Evolutionary conservation across 352 stramenopile species (phyloP).

Genomic region (Globisporangium recalcitrans): DNA sequence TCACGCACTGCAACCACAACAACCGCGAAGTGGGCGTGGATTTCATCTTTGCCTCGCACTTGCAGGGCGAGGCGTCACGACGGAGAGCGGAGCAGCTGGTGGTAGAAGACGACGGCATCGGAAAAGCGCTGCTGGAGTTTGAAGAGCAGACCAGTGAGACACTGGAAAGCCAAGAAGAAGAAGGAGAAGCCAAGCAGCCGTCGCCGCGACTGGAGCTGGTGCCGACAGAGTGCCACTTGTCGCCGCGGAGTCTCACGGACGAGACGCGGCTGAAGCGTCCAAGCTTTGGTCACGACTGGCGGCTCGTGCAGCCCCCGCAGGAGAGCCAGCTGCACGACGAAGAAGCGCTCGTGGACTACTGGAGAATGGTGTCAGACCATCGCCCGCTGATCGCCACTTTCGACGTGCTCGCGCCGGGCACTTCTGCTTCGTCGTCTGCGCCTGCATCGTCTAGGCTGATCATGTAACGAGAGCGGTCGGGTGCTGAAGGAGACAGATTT

Average conservation of each 20-base stretch:
- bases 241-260: conserved; percentile 59
- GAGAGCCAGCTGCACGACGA: conserved; percentile 44
- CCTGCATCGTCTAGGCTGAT: not conserved
- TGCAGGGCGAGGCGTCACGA: conserved; percentile 21
- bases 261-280: conserved; percentile 66
- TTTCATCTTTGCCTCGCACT: conserved; percentile 75
- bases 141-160: not conserved
- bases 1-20: conserved; percentile 88
- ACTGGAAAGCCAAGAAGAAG: not conserved
- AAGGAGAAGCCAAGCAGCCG: not conserved
- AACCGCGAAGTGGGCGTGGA: conserved; percentile 84
- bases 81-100: conserved; percentile 2
- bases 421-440: not conserved
- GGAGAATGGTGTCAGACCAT: conserved; percentile 79
- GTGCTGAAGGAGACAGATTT: not conserved
- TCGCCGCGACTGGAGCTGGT: conserved; percentile 42
- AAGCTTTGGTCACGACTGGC: conserved; percentile 71
- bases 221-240: conserved; percentile 51
- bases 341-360: conserved; percentile 73
- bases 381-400: conserved; percentile 63
- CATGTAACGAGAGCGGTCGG: not conserved
- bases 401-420: conserved; percentile 23
- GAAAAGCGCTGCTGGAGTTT: not conserved
- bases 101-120: not conserved
- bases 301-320: conserved; percentile 33